phyloP scores from a whole-genome alignment of 2,329 filamentous ascomycete genomes.

The Karstenula rhodostoma region DNA sequence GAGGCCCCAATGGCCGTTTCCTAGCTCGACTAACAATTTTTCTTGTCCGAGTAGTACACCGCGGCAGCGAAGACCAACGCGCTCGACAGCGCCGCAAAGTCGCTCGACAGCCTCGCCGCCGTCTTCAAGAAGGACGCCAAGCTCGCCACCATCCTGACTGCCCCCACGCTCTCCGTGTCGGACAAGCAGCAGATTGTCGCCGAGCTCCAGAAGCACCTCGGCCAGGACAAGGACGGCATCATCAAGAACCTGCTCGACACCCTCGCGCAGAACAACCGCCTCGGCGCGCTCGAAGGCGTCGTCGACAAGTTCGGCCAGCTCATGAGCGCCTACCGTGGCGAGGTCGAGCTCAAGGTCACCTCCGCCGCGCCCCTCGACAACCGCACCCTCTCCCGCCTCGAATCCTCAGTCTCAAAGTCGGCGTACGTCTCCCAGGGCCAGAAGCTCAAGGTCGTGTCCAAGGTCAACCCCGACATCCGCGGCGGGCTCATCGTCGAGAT shows the following conservation, averaged over 20 bases:
- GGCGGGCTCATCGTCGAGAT: slow-evolving; percentile 96
- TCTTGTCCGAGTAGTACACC: slow-evolving; percentile 74
- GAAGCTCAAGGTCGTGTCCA: slow-evolving; percentile 97
- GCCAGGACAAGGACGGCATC: slow-evolving; percentile 74
- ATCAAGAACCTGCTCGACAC: slow-evolving; percentile 93
- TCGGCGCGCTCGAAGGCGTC: slow-evolving; percentile 81
- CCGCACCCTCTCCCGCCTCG: slow-evolving; percentile 85
- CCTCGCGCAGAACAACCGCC: slow-evolving; percentile 95
- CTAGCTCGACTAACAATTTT: slow-evolving; percentile 39
- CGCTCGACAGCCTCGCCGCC: slow-evolving; percentile 73
- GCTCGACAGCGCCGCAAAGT: slow-evolving; percentile 85
- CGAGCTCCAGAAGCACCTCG: slow-evolving; percentile 86
- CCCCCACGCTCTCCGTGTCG: slow-evolving; percentile 77
- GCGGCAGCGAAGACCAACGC: slow-evolving; percentile 86
- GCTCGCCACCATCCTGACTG: slow-evolving; percentile 76
- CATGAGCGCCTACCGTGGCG: slow-evolving; percentile 88
- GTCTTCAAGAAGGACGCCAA: slow-evolving; percentile 85
- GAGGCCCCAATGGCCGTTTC: slow-evolving; percentile 18
- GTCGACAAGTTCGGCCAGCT: slow-evolving; percentile 86
- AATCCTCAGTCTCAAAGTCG: slow-evolving; percentile 88
- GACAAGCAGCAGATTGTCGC: slow-evolving; percentile 89
- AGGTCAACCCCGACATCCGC: slow-evolving; percentile 93
- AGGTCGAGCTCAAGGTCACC: slow-evolving; percentile 92
- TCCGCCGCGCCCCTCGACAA: slow-evolving; percentile 89
- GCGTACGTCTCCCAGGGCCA: slow-evolving; percentile 87